Evolutionary conservation across 2,329 filamentous ascomycete species (phyloP), one percentile per base, ranked within the genome.

Genomic region (Penicillium sp.): DNA sequence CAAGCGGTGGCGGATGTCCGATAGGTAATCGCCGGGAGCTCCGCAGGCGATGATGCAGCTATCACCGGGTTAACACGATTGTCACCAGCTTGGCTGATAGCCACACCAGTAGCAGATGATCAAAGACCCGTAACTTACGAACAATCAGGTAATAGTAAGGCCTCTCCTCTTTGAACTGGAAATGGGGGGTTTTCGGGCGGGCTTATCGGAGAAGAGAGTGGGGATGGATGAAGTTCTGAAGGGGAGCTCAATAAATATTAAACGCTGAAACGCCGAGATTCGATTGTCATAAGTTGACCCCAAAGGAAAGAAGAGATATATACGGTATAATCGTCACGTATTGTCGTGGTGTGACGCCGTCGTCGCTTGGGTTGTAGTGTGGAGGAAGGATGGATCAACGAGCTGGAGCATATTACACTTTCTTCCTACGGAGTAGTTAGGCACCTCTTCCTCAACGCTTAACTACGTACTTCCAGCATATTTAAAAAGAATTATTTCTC

Each of bases 21-120:
- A 59, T 60, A 58, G 46, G 61, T 64, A 59, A 57, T 63, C 53
- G 50, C 53, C 54, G 54, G 46, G 38, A 55, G 54, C 44, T 57
- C 46, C 40, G 46, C 50, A 41, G 27, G 13, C 22, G 50, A 29
- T 22, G 40, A 33, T 19, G 27, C 16, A 38, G 29, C 10, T 38
- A 34, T 51, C 52, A 52, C 51, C 30, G 37, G 43, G 14, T 54
- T 38, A 31, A 35, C 22, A 25, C 22, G 16, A 28, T 36, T 19
- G 25, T 22, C 29, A 45, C 19, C 29, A 28, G 37, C 14, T 41
- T 41, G 14, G 18, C 13, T 39, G 7, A 42, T 25, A 36, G 29
- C n/a, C 19, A 47, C 30, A 29, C 28, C 22, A 29, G n/a, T 11
- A 19, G 19, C 14, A 11, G 25, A 35, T 41, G 36, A 29, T 46